phyloP scores from a whole-genome alignment of 305 asterid species.

The Plantago lanceolata region DNA sequence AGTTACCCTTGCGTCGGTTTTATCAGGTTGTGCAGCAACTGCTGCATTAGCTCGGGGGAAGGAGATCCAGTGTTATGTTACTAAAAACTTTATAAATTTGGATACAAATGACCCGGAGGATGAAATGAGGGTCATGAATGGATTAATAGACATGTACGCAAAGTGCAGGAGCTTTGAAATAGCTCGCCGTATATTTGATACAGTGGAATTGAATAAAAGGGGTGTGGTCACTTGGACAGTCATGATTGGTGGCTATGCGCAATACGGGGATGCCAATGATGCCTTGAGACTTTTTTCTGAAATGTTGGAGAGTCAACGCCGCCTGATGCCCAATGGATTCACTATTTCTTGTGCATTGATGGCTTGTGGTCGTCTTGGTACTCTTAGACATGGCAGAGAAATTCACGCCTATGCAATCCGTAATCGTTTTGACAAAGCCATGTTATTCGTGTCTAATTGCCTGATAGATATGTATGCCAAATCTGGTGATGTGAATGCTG shows the following conservation, averaged over 20 bases:
- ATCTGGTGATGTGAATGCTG: constrained; percentile 74
- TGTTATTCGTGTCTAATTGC: constrained; percentile 70
- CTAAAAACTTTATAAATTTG: constrained; percentile 37
- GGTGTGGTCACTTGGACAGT: constrained; percentile 87
- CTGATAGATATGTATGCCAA: constrained; percentile 80
- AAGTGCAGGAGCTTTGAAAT: constrained; percentile 51
- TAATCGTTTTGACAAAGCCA: constrained; percentile 45
- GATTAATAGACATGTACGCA: constrained; percentile 71
- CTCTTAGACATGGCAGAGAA: constrained; percentile 60
- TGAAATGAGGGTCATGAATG: constrained; percentile 71
- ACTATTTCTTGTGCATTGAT: constrained; percentile 73
- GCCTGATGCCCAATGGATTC: constrained; percentile 61
- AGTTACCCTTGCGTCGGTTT: constrained; percentile 65
- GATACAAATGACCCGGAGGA: constrained; percentile 55
- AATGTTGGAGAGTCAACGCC: constrained; percentile 44
- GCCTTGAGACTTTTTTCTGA: constrained; percentile 52
- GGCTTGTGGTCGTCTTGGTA: constrained; percentile 73
- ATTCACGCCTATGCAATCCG: constrained; percentile 63
- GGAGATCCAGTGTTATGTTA: constrained; percentile 57
- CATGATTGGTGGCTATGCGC: constrained; percentile 83
- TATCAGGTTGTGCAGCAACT: constrained; percentile 72
- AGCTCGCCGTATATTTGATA: constrained; percentile 54
- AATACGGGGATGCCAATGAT: constrained; percentile 71
- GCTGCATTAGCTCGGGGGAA: constrained; percentile 58
- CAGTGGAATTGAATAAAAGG: constrained; percentile 40